These are phyloP conservation scores for Pseudoperonospora humuli DNA, from an alignment of 352 stramenopile species.

Conservation along the genomic window DNA sequence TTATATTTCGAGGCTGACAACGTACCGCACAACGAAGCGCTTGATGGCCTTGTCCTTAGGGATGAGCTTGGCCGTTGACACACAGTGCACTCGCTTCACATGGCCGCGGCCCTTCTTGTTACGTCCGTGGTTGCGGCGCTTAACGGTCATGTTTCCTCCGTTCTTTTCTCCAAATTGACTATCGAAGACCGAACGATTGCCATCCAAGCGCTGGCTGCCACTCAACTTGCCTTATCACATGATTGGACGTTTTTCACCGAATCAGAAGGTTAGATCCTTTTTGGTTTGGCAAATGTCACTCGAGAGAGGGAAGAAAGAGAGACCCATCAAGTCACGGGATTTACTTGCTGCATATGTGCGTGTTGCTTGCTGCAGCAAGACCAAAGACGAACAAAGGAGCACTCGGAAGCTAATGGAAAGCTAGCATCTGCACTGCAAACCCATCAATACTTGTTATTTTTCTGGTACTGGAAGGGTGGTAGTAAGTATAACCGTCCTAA, in stretches of 20 bases:
- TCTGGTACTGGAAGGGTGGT: conserved; percentile 7
- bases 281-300: too few relatives aligned
- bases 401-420: too few relatives aligned
- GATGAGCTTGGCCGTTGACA: conserved; percentile 98
- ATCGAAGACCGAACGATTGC: conserved; percentile 9
- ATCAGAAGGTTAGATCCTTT: conserved; percentile 2
- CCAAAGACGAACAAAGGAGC: too few relatives aligned
- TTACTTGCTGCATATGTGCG: too few relatives aligned
- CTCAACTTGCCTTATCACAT: conserved; percentile 22
- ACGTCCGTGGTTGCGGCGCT: conserved; percentile 97
- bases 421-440: too few relatives aligned
- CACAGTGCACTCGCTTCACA: conserved; percentile 97
- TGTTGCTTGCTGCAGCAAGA: too few relatives aligned
- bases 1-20: conserved; percentile 13
- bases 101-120: conserved; percentile 99
- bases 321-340: background rate
- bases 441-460: conserved; percentile 28
- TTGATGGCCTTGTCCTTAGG: conserved; percentile 94
- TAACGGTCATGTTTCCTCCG: conserved; percentile 96
- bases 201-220: conserved; percentile 45
- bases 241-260: conserved; percentile 33
- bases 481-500: conserved; percentile 11
- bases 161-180: conserved; percentile 85
- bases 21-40: conserved; percentile 87
- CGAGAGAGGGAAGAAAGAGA: background rate